Evolutionary conservation across 2,329 filamentous ascomycete genomes (phyloP).

Genomic region (Botrytis sinoallii): DNA sequence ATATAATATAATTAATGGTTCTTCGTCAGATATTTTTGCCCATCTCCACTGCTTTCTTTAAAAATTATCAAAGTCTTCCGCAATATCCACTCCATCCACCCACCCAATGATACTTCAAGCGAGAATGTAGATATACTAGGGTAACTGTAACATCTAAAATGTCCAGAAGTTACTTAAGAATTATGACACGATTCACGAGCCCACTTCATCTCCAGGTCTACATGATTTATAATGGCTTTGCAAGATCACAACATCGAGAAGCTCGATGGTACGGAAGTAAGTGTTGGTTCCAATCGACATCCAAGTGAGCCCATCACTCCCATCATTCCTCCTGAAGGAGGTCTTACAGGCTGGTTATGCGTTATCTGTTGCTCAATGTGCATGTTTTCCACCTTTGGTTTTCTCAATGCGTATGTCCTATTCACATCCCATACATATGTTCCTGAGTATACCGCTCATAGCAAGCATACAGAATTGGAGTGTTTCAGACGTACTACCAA

Average conservation of each 20-base stretch:
- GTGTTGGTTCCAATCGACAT: neutral
- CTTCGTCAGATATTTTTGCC: neutral
- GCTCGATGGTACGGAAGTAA: neutral
- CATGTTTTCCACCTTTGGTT: constrained; percentile 5
- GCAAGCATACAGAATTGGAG: constrained; percentile 8
- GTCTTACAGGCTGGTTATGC: neutral
- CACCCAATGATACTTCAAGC: neutral
- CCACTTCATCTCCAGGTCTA: neutral
- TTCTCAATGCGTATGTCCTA: constrained; percentile 9
- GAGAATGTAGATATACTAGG: neutral
- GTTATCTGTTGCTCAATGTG: neutral
- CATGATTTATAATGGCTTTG: neutral
- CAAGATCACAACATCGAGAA: neutral
- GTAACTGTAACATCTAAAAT: neutral
- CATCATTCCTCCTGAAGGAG: neutral
- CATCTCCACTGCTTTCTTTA: neutral
- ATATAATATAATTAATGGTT: neutral
- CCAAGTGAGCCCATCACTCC: neutral
- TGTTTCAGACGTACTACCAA: constrained; percentile 21
- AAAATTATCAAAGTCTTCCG: neutral
- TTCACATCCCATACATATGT: neutral
- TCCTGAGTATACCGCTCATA: neutral
- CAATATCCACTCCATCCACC: neutral
- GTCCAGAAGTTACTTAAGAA: neutral
- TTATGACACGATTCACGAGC: neutral